phyloP scores from a whole-genome alignment of 345 rosid genomes.

The Citrus maxima region DNA sequence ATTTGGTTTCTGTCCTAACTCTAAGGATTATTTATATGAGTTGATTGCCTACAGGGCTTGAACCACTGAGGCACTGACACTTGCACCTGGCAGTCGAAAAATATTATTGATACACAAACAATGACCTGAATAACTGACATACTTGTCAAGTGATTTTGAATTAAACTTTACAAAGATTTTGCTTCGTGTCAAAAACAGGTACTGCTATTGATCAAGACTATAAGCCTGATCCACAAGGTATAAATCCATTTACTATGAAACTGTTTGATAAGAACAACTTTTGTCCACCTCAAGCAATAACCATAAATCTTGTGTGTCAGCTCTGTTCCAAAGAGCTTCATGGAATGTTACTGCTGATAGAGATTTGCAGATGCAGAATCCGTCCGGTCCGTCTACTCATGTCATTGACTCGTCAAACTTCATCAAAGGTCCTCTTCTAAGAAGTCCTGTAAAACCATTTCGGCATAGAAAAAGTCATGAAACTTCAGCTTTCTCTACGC shows the following conservation, averaged over 20 bases:
- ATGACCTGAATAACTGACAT: neutral
- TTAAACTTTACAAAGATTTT: neutral
- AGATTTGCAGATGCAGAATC: slow-evolving; percentile 16
- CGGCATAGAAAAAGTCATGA: slow-evolving; percentile 12
- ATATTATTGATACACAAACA: neutral
- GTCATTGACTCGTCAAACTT: slow-evolving; percentile 6
- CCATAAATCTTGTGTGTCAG: slow-evolving; percentile 11
- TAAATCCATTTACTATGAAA: slow-evolving; percentile 10
- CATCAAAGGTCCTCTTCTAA: slow-evolving; percentile 7
- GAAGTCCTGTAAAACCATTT: slow-evolving; percentile 9
- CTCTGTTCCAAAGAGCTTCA: slow-evolving; percentile 3
- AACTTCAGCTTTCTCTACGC: slow-evolving; percentile 13
- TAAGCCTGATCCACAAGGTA: slow-evolving; percentile 10
- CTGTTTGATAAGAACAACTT: slow-evolving; percentile 18
- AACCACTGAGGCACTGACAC: neutral
- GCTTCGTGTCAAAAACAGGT: slow-evolving; percentile 14
- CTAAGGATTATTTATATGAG: neutral
- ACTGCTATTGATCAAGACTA: slow-evolving; percentile 12
- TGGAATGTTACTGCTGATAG: slow-evolving; percentile 1
- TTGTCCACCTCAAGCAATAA: slow-evolving; percentile 22
- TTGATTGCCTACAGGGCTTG: neutral
- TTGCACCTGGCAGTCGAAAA: neutral
- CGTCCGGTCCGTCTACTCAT: slow-evolving; percentile 4
- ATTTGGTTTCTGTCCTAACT: neutral
- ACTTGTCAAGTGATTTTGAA: neutral